These are phyloP conservation scores for Acer yangbiense DNA, from an alignment of 345 rosid genomes.

Conservation along the genomic window DNA sequence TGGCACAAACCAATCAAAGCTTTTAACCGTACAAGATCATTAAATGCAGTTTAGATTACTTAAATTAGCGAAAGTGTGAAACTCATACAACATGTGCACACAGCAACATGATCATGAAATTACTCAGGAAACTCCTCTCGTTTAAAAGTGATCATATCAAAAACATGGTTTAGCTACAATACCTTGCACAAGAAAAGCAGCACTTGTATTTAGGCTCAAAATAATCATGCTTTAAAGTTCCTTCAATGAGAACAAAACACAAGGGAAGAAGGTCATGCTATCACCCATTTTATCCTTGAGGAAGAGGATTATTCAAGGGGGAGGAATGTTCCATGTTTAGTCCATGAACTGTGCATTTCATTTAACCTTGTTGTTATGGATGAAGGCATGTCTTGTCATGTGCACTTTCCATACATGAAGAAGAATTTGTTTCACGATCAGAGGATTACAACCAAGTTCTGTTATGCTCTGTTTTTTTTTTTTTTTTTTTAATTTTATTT, in stretches of 20 bases:
- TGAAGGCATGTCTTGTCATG: not conserved
- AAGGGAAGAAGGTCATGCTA: not conserved
- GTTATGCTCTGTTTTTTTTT: not conserved
- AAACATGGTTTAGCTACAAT: no score
- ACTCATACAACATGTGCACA: not conserved
- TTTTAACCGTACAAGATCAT: no score
- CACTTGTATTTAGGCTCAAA: no score
- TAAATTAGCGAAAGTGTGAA: not conserved
- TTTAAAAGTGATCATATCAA: no score
- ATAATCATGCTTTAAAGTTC: not conserved
- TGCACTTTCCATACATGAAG: not conserved
- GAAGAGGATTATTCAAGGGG: not conserved
- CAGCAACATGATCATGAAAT: no score
- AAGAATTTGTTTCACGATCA: not conserved
- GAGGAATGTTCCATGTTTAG: not conserved
- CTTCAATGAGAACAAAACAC: not conserved
- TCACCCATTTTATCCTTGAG: not conserved
- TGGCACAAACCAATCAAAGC: no score
- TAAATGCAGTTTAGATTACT: no score
- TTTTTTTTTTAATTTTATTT: no score
- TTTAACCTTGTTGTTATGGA: not conserved
- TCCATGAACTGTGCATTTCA: not conserved
- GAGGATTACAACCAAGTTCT: not conserved
- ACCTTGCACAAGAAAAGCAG: no score
- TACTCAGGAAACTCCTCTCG: no score